A percentile compares a stretch with the other conserved stretches of the same genome.
phyloP scores from a whole-genome alignment of 169 alveolate genomes.

The Plasmodium reichenowi region DNA sequence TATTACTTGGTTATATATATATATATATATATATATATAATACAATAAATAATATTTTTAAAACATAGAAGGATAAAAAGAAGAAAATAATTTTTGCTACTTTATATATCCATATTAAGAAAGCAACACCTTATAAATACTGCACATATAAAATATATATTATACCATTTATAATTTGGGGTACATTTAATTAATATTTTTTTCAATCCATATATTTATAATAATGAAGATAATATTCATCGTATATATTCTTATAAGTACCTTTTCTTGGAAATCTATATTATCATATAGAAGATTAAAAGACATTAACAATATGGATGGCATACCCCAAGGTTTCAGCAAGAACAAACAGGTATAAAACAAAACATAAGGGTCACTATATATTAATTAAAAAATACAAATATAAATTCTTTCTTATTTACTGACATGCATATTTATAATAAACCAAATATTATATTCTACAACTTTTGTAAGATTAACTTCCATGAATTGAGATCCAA shows the following conservation, averaged over 20 bases:
- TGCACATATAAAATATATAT: too few relatives aligned
- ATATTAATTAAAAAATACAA: too few relatives aligned
- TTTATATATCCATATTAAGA: too few relatives aligned
- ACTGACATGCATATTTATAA: background rate
- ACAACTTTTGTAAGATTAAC: background rate
- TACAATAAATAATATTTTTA: too few relatives aligned
- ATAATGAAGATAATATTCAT: constrained; percentile 28
- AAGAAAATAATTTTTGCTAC: too few relatives aligned
- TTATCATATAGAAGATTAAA: constrained; percentile 35
- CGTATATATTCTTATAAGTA: constrained; percentile 2
- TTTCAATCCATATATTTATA: background rate
- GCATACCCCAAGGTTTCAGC: constrained; percentile 16
- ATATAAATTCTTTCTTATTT: background rate
- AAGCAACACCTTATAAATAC: too few relatives aligned
- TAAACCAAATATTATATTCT: background rate
- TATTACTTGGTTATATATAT: too few relatives aligned
- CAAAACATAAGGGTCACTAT: too few relatives aligned
- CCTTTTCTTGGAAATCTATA: constrained; percentile 10
- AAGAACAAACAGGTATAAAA: constrained; percentile 25
- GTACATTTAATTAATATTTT: background rate
- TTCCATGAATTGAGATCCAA: constrained; percentile 7
- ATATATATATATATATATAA: too few relatives aligned
- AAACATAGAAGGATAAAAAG: too few relatives aligned
- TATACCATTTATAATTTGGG: too few relatives aligned
- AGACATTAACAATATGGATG: constrained; percentile 10